Percentiles rank a stretch among this genome's conserved stretches.
Conservation (phyloP, 2,329 filamentous ascomycete species). For the Aspergillus arachidicola region DNA sequence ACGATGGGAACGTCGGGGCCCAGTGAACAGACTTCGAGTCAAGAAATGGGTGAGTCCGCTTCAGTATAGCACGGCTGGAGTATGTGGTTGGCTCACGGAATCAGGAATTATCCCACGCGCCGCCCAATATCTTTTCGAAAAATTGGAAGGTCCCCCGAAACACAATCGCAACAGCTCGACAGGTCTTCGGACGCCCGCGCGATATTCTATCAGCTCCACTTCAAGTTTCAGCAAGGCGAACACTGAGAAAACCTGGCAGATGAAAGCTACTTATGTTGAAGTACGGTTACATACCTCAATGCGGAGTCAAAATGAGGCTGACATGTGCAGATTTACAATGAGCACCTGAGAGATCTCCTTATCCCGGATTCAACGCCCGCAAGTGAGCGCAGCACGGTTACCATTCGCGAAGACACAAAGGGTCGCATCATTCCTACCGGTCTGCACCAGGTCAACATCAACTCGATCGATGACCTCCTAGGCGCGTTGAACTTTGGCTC, state of each 20-base stretch:
- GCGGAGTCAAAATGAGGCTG: conserved; percentile 1
- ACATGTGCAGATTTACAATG: conserved; percentile 81
- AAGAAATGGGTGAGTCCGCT: conserved; percentile 71
- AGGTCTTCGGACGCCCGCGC: conserved; percentile 76
- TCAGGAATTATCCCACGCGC: conserved; percentile 96
- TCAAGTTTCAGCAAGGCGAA: conserved; percentile 48
- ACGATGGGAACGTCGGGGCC: conserved; percentile 97
- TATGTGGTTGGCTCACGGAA: conserved; percentile 1
- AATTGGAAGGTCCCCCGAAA: conserved; percentile 64
- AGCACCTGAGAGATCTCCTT: conserved; percentile 87
- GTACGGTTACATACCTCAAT: conserved; percentile 36
- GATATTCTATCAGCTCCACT: conserved; percentile 69
- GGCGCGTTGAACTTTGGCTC: conserved; percentile 90
- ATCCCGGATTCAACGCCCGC: conserved; percentile 71
- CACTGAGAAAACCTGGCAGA: conserved; percentile 77
- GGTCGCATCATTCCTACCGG: conserved; percentile 94
- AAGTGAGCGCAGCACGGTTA: conserved; percentile 76
- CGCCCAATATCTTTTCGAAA: conserved; percentile 83
- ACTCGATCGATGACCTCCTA: conserved; percentile 88
- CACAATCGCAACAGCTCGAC: conserved; percentile 68
- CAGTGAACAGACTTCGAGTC: conserved; percentile 64
- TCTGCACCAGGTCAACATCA: conserved; percentile 82
- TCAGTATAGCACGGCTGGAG: neutral
- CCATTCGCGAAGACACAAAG: conserved; percentile 90
- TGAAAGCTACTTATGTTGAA: conserved; percentile 90